Evolutionary conservation across 129 eudicot genomes (phyloP).

Genomic region (Lactuca saligna): DNA sequence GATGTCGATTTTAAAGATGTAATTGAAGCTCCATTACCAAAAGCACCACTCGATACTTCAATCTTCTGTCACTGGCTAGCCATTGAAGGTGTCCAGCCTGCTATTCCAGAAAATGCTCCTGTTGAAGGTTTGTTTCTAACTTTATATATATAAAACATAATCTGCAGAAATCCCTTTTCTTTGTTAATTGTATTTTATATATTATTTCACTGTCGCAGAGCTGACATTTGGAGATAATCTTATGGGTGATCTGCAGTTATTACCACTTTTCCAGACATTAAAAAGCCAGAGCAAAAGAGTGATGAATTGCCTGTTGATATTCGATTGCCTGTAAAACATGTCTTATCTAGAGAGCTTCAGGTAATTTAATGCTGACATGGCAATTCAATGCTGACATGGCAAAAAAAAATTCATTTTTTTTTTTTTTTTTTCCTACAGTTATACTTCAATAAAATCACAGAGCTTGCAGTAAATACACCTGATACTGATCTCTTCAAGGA

Average conservation of each 20-base stretch:
- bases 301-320: conserved; percentile 60
- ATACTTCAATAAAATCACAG: conserved; percentile 60
- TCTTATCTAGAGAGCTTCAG: conserved; percentile 85
- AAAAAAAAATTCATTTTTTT: neutral
- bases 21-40: conserved; percentile 80
- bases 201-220: conserved; percentile 29
- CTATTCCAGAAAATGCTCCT: conserved; percentile 74
- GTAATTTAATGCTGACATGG: conserved; percentile 1
- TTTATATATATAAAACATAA: no score
- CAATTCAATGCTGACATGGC: no score
- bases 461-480: conserved; percentile 56
- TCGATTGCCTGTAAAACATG: conserved; percentile 68
- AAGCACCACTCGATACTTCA: conserved; percentile 72
- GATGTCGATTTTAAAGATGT: conserved; percentile 71
- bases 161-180: neutral
- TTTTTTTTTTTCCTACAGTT: conserved; percentile 38
- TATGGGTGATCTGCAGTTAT: conserved; percentile 51
- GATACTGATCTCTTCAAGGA: conserved; percentile 62
- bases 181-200: conserved; percentile 12
- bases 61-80: conserved; percentile 70
- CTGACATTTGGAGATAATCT: conserved; percentile 31
- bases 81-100: conserved; percentile 77
- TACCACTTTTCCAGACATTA: conserved; percentile 47
- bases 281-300: conserved; percentile 49
- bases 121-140: conserved; percentile 49